phyloP scores from a whole-genome alignment of 495 filamentous ascomycete genomes.

The Penicillium fimorum region DNA sequence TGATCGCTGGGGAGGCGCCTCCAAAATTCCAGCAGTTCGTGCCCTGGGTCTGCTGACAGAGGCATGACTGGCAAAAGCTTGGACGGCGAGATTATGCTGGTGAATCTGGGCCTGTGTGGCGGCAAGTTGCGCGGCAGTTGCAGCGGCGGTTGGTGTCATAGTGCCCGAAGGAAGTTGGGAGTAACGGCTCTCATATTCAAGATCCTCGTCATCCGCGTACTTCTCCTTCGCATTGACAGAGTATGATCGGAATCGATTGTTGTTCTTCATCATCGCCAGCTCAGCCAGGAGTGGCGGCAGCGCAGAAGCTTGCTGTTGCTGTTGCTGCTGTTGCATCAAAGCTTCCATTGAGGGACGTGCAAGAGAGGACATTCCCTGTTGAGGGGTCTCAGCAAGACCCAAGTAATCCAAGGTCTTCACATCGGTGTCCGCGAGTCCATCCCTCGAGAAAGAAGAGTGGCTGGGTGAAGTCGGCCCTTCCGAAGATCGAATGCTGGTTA shows the following conservation, averaged over 20 bases:
- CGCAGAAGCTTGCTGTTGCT: constrained; percentile 50
- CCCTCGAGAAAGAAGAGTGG: constrained; percentile 84
- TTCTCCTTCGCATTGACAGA: constrained; percentile 99
- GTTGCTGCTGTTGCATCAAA: constrained; percentile 55
- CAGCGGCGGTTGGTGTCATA: constrained; percentile 66
- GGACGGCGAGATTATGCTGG: constrained; percentile 90
- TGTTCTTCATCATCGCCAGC: constrained; percentile 70
- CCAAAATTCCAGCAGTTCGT: constrained; percentile 84
- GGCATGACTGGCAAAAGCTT: constrained; percentile 82
- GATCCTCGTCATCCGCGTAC: constrained; percentile 90
- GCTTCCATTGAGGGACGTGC: constrained; percentile 52
- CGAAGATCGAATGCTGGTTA: constrained; percentile 84
- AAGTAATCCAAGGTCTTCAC: constrained; percentile 95
- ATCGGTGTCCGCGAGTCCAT: constrained; percentile 82
- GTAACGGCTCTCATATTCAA: constrained; percentile 64
- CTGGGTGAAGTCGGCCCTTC: constrained; percentile 85
- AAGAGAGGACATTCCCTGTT: constrained; percentile 70
- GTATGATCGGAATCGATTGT: constrained; percentile 90
- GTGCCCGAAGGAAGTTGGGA: constrained; percentile 64
- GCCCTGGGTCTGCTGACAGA: constrained; percentile 81
- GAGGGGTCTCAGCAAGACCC: constrained; percentile 90
- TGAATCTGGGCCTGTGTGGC: constrained; percentile 89
- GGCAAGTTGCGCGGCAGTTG: constrained; percentile 66
- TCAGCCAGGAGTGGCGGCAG: constrained; percentile 75
- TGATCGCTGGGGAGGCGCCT: constrained; percentile 71